Percentiles rank a stretch among this genome's conserved stretches.
These are phyloP conservation scores for Anacardium occidentale DNA, from an alignment of 345 rosid species.

Conservation along the genomic window DNA sequence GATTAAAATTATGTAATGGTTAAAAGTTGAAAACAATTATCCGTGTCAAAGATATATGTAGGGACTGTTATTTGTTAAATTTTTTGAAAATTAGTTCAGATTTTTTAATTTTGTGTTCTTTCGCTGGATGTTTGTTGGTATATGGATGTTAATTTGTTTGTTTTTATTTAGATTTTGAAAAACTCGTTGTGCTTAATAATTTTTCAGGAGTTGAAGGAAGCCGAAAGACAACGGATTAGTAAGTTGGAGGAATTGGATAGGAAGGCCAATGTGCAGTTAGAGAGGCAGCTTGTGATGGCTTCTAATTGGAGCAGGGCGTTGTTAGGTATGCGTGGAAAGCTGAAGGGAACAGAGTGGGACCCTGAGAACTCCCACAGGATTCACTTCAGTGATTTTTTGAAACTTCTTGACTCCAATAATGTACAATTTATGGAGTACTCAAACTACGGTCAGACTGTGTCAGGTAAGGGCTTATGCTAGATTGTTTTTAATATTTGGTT, in stretches of 20 bases:
- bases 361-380: slow-evolving; percentile 73
- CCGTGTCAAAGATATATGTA: background rate
- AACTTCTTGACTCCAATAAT: slow-evolving; percentile 71
- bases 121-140: background rate
- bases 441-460: slow-evolving; percentile 77
- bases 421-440: slow-evolving; percentile 91
- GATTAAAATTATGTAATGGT: no score
- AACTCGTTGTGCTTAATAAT: background rate
- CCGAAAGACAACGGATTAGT: slow-evolving; percentile 62
- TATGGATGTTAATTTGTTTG: background rate
- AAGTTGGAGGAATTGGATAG: slow-evolving; percentile 71
- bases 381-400: slow-evolving; percentile 73
- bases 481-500: slow-evolving; percentile 3
- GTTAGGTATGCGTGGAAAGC: slow-evolving; percentile 69
- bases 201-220: slow-evolving; percentile 62
- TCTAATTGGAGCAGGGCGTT: slow-evolving; percentile 82
- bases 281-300: slow-evolving; percentile 91
- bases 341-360: slow-evolving; percentile 91
- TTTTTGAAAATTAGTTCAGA: no score
- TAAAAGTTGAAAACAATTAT: no score
- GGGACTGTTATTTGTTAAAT: background rate
- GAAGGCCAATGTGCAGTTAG: slow-evolving; percentile 74
- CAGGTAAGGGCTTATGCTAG: slow-evolving; percentile 47
- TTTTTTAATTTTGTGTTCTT: background rate
- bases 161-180: background rate